These are phyloP conservation scores for Hylodesmum podocarpum DNA, from an alignment of 306 rosid species.

Conservation along the genomic window DNA sequence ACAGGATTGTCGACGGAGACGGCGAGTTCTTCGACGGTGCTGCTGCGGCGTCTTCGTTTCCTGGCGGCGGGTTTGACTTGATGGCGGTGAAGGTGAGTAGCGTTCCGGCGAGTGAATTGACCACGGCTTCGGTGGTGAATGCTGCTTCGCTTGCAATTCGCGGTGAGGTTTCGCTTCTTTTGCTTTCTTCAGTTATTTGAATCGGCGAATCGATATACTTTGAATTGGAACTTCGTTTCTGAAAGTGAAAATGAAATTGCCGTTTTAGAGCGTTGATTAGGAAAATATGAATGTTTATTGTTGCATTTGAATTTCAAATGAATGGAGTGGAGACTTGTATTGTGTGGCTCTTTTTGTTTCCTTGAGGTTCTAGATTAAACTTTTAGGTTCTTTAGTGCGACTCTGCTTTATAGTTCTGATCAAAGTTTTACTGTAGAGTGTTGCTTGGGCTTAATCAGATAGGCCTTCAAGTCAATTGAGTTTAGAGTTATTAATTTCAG, in stretches of 20 bases:
- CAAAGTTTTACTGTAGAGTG: neutral
- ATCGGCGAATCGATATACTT: conserved; percentile 7
- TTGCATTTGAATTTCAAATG: conserved; percentile 5
- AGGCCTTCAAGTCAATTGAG: neutral
- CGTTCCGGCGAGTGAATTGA: no score
- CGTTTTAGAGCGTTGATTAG: neutral
- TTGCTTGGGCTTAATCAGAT: neutral
- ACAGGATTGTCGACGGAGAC: no score
- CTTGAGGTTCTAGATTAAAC: neutral
- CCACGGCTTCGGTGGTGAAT: no score
- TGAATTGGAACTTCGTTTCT: conserved; percentile 5
- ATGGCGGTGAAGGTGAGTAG: no score
- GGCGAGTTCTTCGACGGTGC: no score
- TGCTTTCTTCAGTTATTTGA: no score
- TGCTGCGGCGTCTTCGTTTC: no score
- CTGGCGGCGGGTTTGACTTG: no score
- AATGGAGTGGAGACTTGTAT: neutral
- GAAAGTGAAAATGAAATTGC: neutral
- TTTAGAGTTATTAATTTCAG: neutral
- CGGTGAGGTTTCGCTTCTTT: no score
- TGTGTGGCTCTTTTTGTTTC: no score
- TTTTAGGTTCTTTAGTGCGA: neutral
- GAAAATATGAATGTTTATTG: neutral
- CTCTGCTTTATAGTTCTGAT: neutral
- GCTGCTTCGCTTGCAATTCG: no score